Evolutionary conservation across 2,329 filamentous ascomycete genomes (phyloP).

Genomic region (Epichloe gansuensis): DNA sequence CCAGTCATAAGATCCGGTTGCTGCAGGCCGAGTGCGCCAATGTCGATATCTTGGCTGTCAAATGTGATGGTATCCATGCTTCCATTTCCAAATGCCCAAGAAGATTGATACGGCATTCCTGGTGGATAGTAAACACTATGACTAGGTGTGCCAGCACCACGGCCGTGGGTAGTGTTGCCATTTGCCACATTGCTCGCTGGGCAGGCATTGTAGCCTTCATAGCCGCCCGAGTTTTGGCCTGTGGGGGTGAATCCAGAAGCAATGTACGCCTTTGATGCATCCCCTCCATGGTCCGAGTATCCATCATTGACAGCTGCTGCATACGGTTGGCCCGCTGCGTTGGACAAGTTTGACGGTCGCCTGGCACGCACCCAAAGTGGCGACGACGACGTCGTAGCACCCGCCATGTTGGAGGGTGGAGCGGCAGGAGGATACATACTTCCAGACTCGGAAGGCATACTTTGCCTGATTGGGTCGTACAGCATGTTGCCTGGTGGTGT

Average conservation of each 20-base stretch:
- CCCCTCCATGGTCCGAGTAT: slow-evolving; percentile 13
- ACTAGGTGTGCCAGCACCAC: background rate
- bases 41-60: slow-evolving; percentile 65
- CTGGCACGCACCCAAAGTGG: slow-evolving; percentile 18
- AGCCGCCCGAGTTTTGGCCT: slow-evolving; percentile 29
- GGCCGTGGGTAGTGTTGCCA: background rate
- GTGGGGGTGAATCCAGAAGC: slow-evolving; percentile 25
- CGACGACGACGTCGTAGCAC: slow-evolving; percentile 34
- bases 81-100: slow-evolving; percentile 20
- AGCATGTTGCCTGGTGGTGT: slow-evolving; percentile 46
- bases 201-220: slow-evolving; percentile 30
- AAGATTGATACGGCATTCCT: slow-evolving; percentile 16
- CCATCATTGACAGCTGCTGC: slow-evolving; percentile 18
- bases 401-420: slow-evolving; percentile 35
- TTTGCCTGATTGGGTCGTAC: slow-evolving; percentile 46
- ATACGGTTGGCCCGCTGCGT: slow-evolving; percentile 10
- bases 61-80: slow-evolving; percentile 50
- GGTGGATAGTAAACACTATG: slow-evolving; percentile 16
- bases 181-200: slow-evolving; percentile 30
- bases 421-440: slow-evolving; percentile 37
- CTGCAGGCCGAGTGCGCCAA: slow-evolving; percentile 47
- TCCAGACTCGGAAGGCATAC: slow-evolving; percentile 31
- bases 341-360: slow-evolving; percentile 13
- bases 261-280: slow-evolving; percentile 22
- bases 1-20: slow-evolving; percentile 52